Base-by-base conservation (phyloP, 768 basidiomycete genomes). In the Suillus variegatus region DNA sequence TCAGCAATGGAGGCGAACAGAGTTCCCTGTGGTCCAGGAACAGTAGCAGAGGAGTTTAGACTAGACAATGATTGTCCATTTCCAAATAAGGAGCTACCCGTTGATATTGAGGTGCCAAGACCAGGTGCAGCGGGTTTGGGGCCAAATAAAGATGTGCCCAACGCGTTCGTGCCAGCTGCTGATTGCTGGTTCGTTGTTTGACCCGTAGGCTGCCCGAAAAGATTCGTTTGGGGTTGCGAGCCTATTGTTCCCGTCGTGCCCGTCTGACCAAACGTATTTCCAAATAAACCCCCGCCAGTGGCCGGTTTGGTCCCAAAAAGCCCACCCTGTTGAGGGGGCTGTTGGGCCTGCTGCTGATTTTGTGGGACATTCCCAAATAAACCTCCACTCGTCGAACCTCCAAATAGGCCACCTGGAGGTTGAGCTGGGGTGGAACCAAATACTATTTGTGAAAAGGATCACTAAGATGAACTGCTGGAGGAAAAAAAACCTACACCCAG, bases 1-100 rank as follows among this genome's bases (percentile, higher is more conserved):
- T 96, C 92, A 35, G 92, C 89, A 72, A 98, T 93, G 22, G 95
- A 95, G 2, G 94, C 92, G 10, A 90, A 91, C 62, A 97, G 80
- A 0, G 83, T 76, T 44, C 86, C 87, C 76, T 87, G 86, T 49
- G 81, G 79, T 40, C 78, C 85, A n/a, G 81, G 78, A 62, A 78
- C 77, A 54, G 73, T 73, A 0, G 77, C 71, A 40, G 84, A 84
- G 13, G 79, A 74, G 56, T 80, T 81, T 35, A 86, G 76, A 56
- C 65, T 73, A 43, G 65, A 76, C 66, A 54, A 32, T 18, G 63
- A 71, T 60, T 68, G 75, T 70, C 75, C 73, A 36, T 67, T 71
- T 25, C 80, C 78, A 68, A 85, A 86, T 16, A 82, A 66, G n/a
- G 80, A 78, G 41, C 69, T 65, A 10, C 78, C 77, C 12, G 76